phyloP scores from a whole-genome alignment of 2,329 filamentous ascomycete species.

The Fusarium napiforme region DNA sequence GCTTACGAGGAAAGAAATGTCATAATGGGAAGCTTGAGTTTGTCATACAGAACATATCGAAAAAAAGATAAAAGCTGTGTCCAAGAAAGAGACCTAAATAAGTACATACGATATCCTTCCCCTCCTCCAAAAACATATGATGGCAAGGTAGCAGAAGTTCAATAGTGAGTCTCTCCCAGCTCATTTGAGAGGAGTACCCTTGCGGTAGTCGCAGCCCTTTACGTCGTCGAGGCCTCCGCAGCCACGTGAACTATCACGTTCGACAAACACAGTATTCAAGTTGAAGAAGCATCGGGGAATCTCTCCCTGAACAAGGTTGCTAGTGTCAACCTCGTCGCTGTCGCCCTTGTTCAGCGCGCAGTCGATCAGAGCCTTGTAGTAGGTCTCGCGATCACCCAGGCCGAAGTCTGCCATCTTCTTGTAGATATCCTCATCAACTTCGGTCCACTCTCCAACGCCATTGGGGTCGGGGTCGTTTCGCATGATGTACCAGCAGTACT shows the following conservation, averaged over 20 bases:
- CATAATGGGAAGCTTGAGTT: too few species aligned
- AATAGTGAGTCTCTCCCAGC: too few species aligned
- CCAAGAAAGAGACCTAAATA: too few species aligned
- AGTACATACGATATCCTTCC: too few species aligned
- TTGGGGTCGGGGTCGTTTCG: conserved; percentile 11
- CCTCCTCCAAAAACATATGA: too few species aligned
- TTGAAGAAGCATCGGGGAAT: conserved; percentile 29
- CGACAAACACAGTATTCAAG: conserved; percentile 8
- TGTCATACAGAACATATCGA: too few species aligned
- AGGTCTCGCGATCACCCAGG: conserved; percentile 19
- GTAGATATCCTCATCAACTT: conserved; percentile 19
- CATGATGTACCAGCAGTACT: conserved; percentile 39
- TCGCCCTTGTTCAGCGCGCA: conserved; percentile 10
- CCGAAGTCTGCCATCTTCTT: conserved; percentile 27
- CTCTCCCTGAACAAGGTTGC: conserved; percentile 9
- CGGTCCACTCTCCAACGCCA: not conserved
- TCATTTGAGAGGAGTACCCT: not conserved
- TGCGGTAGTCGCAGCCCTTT: not conserved
- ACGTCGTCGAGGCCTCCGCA: not conserved
- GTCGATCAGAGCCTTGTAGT: conserved; percentile 23
- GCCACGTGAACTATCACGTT: not conserved
- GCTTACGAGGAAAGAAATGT: too few species aligned
- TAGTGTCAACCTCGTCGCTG: not conserved
- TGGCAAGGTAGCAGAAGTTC: too few species aligned
- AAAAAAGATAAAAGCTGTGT: too few species aligned